Evolutionary conservation across 2,329 filamentous ascomycete species (phyloP).

Genomic region (Dactylellina leptospora): DNA sequence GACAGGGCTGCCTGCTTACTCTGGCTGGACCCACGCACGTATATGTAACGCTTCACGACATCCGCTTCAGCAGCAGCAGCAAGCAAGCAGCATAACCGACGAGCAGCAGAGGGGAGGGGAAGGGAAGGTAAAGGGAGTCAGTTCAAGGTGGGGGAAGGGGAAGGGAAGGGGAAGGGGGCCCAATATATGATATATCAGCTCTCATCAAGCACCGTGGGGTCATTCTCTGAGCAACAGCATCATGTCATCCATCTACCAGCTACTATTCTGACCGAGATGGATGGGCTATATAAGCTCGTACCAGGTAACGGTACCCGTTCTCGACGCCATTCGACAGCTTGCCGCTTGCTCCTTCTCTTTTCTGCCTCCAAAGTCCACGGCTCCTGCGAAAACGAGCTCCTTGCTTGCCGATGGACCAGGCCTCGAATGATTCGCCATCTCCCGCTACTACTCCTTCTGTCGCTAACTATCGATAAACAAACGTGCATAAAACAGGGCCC

Average conservation of each 20-base stretch:
- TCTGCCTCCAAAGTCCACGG: no score
- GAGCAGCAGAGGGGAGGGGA: constrained; percentile 2
- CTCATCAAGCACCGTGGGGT: constrained; percentile 22
- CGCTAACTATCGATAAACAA: constrained; percentile 48
- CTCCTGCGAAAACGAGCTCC: constrained; percentile 52
- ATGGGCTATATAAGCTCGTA: no score
- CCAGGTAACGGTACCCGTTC: constrained; percentile 46
- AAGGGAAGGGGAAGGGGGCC: constrained; percentile 41
- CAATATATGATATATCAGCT: constrained; percentile 26
- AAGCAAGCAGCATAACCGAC: constrained; percentile 1
- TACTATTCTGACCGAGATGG: no score
- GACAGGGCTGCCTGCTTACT: constrained; percentile 32
- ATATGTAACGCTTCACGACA: constrained; percentile 39
- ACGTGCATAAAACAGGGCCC: constrained; percentile 21
- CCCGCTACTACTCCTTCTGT: constrained; percentile 16
- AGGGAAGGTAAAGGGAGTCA: constrained; percentile 8
- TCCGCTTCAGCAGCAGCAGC: constrained; percentile 25
- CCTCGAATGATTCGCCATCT: constrained; percentile 50
- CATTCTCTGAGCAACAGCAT: neutral
- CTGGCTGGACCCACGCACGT: no score
- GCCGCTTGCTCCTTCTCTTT: constrained; percentile 25
- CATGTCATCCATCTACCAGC: constrained; percentile 42
- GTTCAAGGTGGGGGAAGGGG: constrained; percentile 1
- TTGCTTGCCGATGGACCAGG: constrained; percentile 46
- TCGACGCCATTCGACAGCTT: constrained; percentile 46